phyloP scores from a whole-genome alignment of 345 rosid genomes.

The Sisymbrium altissimum region DNA sequence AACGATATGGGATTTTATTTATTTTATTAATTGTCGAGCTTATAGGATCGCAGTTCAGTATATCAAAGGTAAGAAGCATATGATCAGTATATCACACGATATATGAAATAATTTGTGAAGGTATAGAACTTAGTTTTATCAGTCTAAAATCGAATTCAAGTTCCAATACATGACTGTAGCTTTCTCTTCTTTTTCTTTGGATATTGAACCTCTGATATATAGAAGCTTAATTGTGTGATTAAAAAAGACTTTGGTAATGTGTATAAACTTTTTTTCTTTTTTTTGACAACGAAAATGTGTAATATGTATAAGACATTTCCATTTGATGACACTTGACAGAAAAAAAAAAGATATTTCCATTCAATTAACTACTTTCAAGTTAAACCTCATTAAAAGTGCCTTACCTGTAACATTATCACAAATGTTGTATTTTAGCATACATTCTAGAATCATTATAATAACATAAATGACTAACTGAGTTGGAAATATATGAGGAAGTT shows the following conservation, averaged over 20 bases:
- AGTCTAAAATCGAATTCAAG: slow-evolving; percentile 4
- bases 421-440: neutral
- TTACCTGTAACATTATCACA: neutral
- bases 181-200: neutral
- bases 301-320: neutral
- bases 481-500: slow-evolving; percentile 6
- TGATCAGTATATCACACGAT: neutral
- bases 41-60: neutral
- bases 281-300: neutral
- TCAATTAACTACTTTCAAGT: no score
- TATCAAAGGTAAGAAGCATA: neutral
- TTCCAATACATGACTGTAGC: slow-evolving; percentile 15
- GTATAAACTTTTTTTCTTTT: neutral
- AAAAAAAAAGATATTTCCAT: no score
- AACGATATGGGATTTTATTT: neutral
- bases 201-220: neutral
- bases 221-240: neutral
- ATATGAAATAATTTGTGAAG: neutral
- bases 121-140: neutral
- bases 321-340: no score
- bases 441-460: neutral
- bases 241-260: neutral
- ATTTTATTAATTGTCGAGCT: neutral
- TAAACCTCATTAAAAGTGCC: neutral
- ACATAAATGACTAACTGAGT: neutral